Conservation (phyloP, 257 asterid species). For the Solanum ossicruentum region DNA sequence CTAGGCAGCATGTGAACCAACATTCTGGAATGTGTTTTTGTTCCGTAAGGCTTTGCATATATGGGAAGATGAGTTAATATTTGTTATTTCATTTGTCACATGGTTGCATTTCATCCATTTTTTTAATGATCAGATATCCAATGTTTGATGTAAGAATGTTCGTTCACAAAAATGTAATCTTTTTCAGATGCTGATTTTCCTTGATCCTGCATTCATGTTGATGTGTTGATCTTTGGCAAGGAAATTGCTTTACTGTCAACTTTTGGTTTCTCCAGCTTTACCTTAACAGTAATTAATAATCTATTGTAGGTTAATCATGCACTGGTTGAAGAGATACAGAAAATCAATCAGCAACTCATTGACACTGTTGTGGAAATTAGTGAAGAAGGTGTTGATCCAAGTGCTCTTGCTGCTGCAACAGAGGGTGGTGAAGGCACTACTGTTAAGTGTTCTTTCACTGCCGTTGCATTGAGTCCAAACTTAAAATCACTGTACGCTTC, state of each 20-base stretch:
- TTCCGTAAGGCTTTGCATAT: not conserved
- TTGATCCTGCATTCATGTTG: not conserved
- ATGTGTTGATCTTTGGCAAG: not conserved
- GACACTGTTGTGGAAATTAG: constrained; percentile 73
- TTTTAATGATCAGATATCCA: not conserved
- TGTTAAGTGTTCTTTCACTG: constrained; percentile 74
- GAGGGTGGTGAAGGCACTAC: constrained; percentile 80
- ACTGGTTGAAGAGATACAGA: constrained; percentile 74
- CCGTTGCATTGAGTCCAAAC: constrained; percentile 78
- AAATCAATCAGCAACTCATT: constrained; percentile 67
- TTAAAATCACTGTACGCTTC: constrained; percentile 86
- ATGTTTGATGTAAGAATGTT: not conserved
- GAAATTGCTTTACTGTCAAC: not conserved
- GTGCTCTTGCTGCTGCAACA: constrained; percentile 61
- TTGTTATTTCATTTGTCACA: not conserved
- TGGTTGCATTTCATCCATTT: not conserved
- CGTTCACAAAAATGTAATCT: not conserved
- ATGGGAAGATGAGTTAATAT: not conserved
- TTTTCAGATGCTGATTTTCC: not conserved
- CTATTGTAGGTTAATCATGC: constrained; percentile 66
- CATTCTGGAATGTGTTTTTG: not conserved
- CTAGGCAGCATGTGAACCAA: not conserved
- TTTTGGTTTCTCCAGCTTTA: not conserved
- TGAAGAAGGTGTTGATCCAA: constrained; percentile 75
- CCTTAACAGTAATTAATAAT: constrained; percentile 1